Conservation (phyloP, 208 protist genomes). For the Crithidia expoeki region DNA sequence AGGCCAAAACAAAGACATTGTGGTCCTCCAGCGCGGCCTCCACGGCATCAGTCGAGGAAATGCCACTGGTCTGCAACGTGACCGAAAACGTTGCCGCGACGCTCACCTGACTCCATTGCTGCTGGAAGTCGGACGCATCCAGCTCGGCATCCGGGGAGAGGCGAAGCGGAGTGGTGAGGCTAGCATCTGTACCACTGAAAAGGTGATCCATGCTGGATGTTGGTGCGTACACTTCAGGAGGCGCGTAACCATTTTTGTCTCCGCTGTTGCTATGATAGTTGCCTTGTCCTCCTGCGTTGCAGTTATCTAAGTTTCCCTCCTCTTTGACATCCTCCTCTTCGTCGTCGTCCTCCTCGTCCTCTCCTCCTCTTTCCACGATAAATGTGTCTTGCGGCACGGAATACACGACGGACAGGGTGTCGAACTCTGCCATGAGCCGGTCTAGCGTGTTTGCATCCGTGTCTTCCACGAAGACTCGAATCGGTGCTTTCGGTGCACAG, state of each 20-base stretch:
- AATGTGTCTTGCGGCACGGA: conserved; percentile 55
- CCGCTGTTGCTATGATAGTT: background rate
- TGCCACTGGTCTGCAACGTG: conserved; percentile 16
- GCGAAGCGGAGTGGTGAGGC: conserved; percentile 1
- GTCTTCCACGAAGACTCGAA: conserved; percentile 73
- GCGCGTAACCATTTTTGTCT: background rate
- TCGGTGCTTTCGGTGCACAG: conserved; percentile 43
- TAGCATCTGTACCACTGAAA: background rate
- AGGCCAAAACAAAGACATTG: conserved; percentile 61
- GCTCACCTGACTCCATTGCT: conserved; percentile 29
- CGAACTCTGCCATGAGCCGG: conserved; percentile 91
- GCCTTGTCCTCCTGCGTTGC: background rate
- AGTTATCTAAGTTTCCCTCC: conserved; percentile 15
- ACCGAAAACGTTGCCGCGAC: conserved; percentile 18
- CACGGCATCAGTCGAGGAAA: conserved; percentile 29
- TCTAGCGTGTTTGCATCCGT: conserved; percentile 62
- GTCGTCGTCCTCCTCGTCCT: conserved; percentile 21
- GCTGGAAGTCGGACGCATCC: conserved; percentile 50
- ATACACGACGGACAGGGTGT: conserved; percentile 89
- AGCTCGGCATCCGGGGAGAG: conserved; percentile 51
- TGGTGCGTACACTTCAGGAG: background rate
- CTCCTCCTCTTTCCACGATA: background rate
- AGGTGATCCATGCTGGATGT: background rate
- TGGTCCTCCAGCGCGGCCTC: conserved; percentile 46
- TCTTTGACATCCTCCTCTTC: conserved; percentile 8